Percentiles rank a stretch among this genome's conserved stretches.
phyloP scores from a whole-genome alignment of 1,284 basidiomycete species.

The Tilletia setariae region DNA sequence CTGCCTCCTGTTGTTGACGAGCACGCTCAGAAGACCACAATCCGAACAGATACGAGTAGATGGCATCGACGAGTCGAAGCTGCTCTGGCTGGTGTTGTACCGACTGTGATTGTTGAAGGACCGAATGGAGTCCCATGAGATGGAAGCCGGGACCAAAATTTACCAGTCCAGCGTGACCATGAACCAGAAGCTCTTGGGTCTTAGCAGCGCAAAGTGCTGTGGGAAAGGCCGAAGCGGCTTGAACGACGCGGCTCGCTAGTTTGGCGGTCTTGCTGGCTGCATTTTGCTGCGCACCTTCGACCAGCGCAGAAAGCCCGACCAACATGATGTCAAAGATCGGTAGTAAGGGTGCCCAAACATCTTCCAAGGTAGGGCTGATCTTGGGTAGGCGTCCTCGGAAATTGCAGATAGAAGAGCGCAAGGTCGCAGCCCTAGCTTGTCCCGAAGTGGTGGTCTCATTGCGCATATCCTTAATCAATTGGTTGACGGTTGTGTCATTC shows the following conservation, averaged over 20 bases:
- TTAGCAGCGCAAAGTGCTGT: constrained; percentile 33
- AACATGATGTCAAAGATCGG: constrained; percentile 66
- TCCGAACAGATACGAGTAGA: neutral
- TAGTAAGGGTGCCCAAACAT: constrained; percentile 60
- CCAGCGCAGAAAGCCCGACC: constrained; percentile 69
- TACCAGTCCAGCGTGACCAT: neutral
- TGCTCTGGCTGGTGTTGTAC: neutral
- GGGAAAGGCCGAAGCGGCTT: constrained; percentile 46
- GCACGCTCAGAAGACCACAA: constrained; percentile 59
- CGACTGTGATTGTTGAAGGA: neutral
- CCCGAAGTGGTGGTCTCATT: constrained; percentile 22
- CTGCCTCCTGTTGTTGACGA: constrained; percentile 65
- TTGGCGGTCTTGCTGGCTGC: constrained; percentile 20
- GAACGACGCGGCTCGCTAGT: constrained; percentile 33
- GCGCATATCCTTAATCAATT: constrained; percentile 42
- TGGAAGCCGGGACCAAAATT: neutral
- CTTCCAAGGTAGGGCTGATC: constrained; percentile 61
- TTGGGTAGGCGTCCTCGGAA: constrained; percentile 58
- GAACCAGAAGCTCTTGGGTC: constrained; percentile 19
- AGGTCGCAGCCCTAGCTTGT: constrained; percentile 42
- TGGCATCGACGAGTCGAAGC: neutral
- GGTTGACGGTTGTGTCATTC: constrained; percentile 32
- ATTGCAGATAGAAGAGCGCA: constrained; percentile 54
- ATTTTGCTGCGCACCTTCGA: constrained; percentile 36
- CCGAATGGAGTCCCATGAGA: neutral